These are phyloP conservation scores for Fusarium euwallaceae DNA, from an alignment of 2,329 filamentous ascomycete genomes.

Conservation along the genomic window DNA sequence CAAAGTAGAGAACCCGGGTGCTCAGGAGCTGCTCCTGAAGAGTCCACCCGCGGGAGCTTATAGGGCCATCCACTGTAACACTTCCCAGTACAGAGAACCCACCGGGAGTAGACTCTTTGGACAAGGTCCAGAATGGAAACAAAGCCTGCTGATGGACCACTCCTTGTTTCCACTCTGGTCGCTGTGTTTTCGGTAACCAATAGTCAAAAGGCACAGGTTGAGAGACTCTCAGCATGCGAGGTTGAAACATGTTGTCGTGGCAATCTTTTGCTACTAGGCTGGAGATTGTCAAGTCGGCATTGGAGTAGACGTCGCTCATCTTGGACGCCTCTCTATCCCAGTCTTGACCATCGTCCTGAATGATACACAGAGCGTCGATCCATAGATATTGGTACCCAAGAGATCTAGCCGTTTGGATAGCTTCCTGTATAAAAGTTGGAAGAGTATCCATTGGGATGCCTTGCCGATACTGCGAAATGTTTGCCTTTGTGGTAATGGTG, in stretches of 20 bases:
- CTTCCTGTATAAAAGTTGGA: neutral
- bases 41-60: neutral
- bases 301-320: neutral
- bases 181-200: neutral
- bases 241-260: neutral
- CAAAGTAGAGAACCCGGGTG: neutral
- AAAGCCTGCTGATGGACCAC: neutral
- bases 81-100: neutral
- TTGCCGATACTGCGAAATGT: neutral
- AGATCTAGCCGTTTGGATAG: neutral
- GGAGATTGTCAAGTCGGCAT: neutral
- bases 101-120: neutral
- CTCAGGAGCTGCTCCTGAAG: neutral
- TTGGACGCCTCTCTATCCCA: neutral
- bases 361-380: slow-evolving; percentile 1
- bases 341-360: neutral
- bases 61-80: neutral
- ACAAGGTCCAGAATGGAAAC: neutral
- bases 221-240: neutral
- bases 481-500: neutral
- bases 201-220: neutral
- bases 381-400: neutral
- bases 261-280: neutral
- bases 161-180: neutral
- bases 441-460: neutral